Evolutionary conservation across 2,329 filamentous ascomycete genomes (phyloP), one percentile per base, ranked within the genome.

Genomic region (Stachybotrys chartarum): DNA sequence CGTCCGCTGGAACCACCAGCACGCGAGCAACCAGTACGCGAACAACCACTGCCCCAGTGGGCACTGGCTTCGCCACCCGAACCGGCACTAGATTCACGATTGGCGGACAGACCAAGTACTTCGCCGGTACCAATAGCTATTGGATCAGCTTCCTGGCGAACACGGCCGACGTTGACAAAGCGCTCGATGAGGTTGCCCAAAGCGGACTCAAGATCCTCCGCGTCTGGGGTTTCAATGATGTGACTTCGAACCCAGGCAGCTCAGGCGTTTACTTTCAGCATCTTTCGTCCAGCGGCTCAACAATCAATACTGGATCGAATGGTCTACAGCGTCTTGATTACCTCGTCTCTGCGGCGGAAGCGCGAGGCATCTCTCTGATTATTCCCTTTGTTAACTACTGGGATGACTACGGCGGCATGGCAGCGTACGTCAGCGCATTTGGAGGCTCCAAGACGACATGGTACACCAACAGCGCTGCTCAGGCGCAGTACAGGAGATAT

Each of bases 371-470:
- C 60, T 85, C 85, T 67, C 70, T 87, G 11, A 83, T 87, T 58
- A 78, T 85, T 64, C 79, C 81, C 59, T 82, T 86, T 42, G 81
- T 87, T 48, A 88, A 88, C 68, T 84, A 87, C 68, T 88, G 84
- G 83, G 72, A 72, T 44, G 85, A 87, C 62, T 86, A 85, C 39
- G 85, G 84, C 17, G 85, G 85, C 30, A 87, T 87, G 66, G 72
- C 74, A 17, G 80, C 82, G 10, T 87, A 87, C 64, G 75, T 78
- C 45, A 72, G 68, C 6, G 80, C 79, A 8, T 86, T 83, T 60
- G 82, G 82, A 44, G 80, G 79, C 45, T 70, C 63, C 55, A 72
- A 79, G 56, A 73, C 73, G 14, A 70, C 71, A 5, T 88, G 83
- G 77, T 88, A 84, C 69, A 81, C 76, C 18, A 77, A 80, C 60